Percentiles rank a stretch among this genome's conserved stretches.
These are phyloP conservation scores for Globisporangium cystogenes DNA, from an alignment of 352 stramenopile species.

Conservation along the genomic window DNA sequence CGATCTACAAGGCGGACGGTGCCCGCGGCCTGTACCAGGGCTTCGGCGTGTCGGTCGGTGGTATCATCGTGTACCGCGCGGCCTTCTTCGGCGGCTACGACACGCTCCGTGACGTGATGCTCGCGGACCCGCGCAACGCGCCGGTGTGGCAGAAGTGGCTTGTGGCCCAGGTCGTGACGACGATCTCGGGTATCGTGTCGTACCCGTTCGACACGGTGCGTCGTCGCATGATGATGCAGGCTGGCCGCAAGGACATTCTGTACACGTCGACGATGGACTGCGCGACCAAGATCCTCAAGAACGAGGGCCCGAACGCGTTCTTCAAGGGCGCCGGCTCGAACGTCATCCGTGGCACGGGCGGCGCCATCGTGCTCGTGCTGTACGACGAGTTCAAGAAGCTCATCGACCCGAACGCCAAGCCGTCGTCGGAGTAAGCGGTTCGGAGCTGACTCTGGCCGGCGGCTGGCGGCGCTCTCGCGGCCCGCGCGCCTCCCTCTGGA, in stretches of 20 bases:
- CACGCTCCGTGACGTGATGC: conserved; percentile 89
- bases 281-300: conserved; percentile 95
- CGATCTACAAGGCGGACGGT: conserved; percentile 93
- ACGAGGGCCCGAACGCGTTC: conserved; percentile 94
- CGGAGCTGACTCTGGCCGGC: neutral
- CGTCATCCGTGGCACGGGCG: conserved; percentile 97
- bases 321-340: conserved; percentile 99
- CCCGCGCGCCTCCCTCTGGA: neutral
- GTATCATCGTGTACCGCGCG: conserved; percentile 99
- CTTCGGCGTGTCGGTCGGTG: conserved; percentile 97
- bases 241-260: conserved; percentile 95
- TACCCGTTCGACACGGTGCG: conserved; percentile 97
- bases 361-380: conserved; percentile 97
- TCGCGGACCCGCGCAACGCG: conserved; percentile 82
- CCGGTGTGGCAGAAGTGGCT: conserved; percentile 89
- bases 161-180: conserved; percentile 89
- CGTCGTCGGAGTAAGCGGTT: conserved; percentile 41
- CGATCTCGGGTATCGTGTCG: conserved; percentile 90
- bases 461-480: neutral
- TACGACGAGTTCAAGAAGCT: conserved; percentile 99
- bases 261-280: conserved; percentile 98
- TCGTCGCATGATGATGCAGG: conserved; percentile 97
- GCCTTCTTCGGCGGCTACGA: conserved; percentile 99
- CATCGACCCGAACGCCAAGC: conserved; percentile 53
- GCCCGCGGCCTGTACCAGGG: conserved; percentile 96